These are phyloP conservation scores for Conoideocrella luteorostrata DNA, from an alignment of 2,329 filamentous ascomycete genomes.

Conservation along the genomic window DNA sequence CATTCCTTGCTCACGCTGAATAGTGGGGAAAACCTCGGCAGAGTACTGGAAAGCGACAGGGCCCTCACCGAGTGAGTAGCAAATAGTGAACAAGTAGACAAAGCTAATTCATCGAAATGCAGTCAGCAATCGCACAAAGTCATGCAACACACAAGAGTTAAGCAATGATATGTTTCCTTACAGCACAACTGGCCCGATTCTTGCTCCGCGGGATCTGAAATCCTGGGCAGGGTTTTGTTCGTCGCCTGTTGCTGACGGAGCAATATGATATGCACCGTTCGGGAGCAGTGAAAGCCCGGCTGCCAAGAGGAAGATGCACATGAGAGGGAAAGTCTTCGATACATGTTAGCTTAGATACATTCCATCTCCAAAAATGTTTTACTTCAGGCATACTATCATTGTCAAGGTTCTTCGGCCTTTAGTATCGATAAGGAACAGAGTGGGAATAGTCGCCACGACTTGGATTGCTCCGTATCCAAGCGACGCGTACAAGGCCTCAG, in stretches of 20 bases:
- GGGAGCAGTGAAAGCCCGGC: slow-evolving; percentile 18
- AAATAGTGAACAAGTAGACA: slow-evolving; percentile 21
- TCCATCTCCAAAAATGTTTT: not conserved
- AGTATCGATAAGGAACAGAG: slow-evolving; percentile 23
- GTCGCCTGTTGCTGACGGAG: slow-evolving; percentile 10
- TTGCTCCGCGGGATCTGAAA: slow-evolving; percentile 11
- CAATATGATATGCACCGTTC: slow-evolving; percentile 13
- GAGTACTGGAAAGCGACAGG: slow-evolving; percentile 59
- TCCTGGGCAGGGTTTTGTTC: slow-evolving; percentile 12
- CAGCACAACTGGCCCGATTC: slow-evolving; percentile 14
- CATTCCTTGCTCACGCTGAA: slow-evolving; percentile 63
- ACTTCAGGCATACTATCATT: slow-evolving; percentile 15
- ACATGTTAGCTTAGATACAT: slow-evolving; percentile 4
- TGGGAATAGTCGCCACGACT: slow-evolving; percentile 21
- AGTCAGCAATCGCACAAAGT: too few relatives aligned
- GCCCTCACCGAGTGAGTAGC: slow-evolving; percentile 44
- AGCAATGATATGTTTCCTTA: slow-evolving; percentile 6
- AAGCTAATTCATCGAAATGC: slow-evolving; percentile 15
- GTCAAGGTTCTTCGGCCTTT: slow-evolving; percentile 20
- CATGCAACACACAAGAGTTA: too few relatives aligned
- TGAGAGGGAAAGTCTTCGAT: slow-evolving; percentile 19
- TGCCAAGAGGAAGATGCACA: slow-evolving; percentile 21
- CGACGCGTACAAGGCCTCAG: slow-evolving; percentile 39
- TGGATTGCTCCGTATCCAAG: slow-evolving; percentile 45
- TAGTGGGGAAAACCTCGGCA: slow-evolving; percentile 60